Percentiles rank a stretch among this genome's conserved stretches.
Evolutionary conservation across 768 basidiomycete genomes (phyloP).

Genomic region (Phallus indusiatus): DNA sequence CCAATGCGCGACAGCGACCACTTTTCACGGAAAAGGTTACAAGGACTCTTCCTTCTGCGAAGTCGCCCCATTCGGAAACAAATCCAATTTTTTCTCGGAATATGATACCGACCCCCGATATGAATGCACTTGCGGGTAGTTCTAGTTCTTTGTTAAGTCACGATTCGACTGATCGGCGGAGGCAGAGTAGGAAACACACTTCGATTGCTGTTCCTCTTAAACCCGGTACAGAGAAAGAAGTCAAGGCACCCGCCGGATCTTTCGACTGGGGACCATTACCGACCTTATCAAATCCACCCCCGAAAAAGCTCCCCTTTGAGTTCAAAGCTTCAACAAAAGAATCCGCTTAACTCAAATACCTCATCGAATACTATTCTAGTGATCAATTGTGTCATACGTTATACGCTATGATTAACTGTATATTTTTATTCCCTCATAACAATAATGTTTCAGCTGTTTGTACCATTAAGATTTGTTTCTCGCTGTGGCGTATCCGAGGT

Average conservation of each 20-base stretch:
- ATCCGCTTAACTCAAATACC: neutral
- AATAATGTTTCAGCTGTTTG: neutral
- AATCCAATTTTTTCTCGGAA: neutral
- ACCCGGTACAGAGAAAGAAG: neutral
- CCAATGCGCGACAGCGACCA: conserved; percentile 52
- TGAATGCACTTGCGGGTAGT: too few relatives aligned
- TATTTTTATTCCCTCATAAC: too few relatives aligned
- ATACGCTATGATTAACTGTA: too few relatives aligned
- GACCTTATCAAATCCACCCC: conserved; percentile 3
- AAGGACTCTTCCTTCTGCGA: neutral
- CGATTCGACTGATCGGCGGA: neutral
- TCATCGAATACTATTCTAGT: neutral
- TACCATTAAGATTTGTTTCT: neutral
- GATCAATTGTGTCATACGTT: too few relatives aligned
- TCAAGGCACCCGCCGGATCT: neutral
- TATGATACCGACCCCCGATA: neutral
- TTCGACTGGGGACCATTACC: conserved; percentile 19
- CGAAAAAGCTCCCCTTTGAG: conserved; percentile 13
- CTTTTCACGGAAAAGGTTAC: conserved; percentile 45
- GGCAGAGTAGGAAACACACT: neutral
- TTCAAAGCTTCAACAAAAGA: conserved; percentile 11
- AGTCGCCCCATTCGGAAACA: neutral
- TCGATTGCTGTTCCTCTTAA: neutral
- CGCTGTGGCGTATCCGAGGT: neutral
- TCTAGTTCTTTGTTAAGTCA: neutral